Conservation (phyloP, 352 stramenopile genomes). For the Globisporangium paddicum region DNA sequence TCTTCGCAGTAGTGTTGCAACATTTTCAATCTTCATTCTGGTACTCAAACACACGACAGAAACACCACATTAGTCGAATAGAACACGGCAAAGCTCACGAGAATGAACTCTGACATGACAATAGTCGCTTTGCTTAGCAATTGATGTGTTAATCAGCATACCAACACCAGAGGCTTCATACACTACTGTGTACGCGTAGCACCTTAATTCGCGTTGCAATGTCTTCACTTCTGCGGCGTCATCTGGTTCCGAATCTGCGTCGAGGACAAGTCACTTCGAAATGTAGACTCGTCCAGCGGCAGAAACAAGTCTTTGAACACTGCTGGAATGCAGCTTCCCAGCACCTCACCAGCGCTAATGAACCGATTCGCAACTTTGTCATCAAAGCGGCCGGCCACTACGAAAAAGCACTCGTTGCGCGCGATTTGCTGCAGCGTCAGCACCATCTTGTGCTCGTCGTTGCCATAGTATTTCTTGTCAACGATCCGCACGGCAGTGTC, state of each 20-base stretch:
- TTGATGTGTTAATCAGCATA: background rate
- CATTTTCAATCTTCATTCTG: background rate
- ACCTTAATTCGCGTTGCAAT: background rate
- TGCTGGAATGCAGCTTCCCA: slow-evolving; percentile 34
- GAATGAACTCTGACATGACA: background rate
- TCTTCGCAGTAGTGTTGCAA: no score
- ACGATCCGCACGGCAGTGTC: slow-evolving; percentile 87
- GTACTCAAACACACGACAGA: background rate
- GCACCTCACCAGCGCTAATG: slow-evolving; percentile 53
- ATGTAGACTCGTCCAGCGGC: slow-evolving; percentile 59
- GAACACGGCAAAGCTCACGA: background rate
- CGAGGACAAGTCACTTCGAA: slow-evolving; percentile 87
- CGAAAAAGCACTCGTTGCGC: slow-evolving; percentile 64
- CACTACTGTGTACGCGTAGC: background rate
- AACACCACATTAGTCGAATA: background rate
- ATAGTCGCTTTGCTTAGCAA: background rate
- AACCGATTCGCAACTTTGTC: slow-evolving; percentile 42
- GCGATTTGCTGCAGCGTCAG: slow-evolving; percentile 67
- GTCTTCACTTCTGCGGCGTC: background rate
- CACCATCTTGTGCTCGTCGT: slow-evolving; percentile 71
- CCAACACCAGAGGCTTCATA: background rate
- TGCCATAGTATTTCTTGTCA: slow-evolving; percentile 89
- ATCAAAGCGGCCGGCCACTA: slow-evolving; percentile 83
- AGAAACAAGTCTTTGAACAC: slow-evolving; percentile 67
- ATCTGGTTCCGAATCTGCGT: slow-evolving; percentile 57